These are phyloP conservation scores for Tirmania nivea DNA, from an alignment of 495 filamentous ascomycete genomes.

Conservation along the genomic window DNA sequence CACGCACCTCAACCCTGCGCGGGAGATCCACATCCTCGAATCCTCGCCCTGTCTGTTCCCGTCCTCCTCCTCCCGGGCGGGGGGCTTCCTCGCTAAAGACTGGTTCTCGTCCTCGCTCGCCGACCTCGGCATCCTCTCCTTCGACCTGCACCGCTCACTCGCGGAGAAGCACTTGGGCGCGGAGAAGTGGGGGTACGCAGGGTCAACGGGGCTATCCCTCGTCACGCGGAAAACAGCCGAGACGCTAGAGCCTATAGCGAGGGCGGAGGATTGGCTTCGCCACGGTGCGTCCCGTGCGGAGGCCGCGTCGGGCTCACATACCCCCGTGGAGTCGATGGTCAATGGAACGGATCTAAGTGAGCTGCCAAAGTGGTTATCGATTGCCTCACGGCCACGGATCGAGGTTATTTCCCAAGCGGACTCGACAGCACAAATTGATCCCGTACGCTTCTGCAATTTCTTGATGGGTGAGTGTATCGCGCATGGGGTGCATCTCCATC, in stretches of 20 bases:
- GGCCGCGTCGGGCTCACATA: constrained; percentile 21
- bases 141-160: constrained; percentile 41
- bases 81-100: constrained; percentile 51
- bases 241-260: constrained; percentile 16
- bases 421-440: constrained; percentile 45
- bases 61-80: constrained; percentile 50
- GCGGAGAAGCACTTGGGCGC: constrained; percentile 38
- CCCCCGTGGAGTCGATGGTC: constrained; percentile 3
- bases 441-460: constrained; percentile 38
- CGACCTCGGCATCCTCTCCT: constrained; percentile 41
- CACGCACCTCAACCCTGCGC: constrained; percentile 29
- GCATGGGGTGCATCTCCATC: constrained; percentile 43
- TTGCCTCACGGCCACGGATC: constrained; percentile 22
- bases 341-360: background rate
- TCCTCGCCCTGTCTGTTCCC: constrained; percentile 41
- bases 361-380: constrained; percentile 39
- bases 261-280: constrained; percentile 40
- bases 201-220: constrained; percentile 31
- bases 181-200: constrained; percentile 47
- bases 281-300: constrained; percentile 41
- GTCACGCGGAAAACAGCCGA: constrained; percentile 10
- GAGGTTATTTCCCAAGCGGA: constrained; percentile 42
- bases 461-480: constrained; percentile 34
- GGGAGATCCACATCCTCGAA: constrained; percentile 49
- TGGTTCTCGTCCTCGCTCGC: constrained; percentile 39